These are phyloP conservation scores for Peronosclerospora sorghi DNA, from an alignment of 352 stramenopile genomes.

Conservation along the genomic window DNA sequence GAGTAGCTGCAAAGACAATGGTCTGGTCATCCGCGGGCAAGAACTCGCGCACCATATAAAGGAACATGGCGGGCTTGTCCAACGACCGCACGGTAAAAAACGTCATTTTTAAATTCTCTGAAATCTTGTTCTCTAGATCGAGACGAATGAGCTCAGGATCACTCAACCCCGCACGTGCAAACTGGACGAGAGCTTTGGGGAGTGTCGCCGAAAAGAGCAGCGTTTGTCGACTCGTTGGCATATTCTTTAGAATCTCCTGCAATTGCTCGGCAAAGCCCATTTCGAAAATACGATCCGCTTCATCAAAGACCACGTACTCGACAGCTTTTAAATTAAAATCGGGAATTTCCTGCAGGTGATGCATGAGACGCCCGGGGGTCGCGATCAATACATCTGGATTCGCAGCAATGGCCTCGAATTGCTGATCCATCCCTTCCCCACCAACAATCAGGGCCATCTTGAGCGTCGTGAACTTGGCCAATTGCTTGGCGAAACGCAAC, in stretches of 20 bases:
- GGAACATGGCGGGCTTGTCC: constrained; percentile 92
- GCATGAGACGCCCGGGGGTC: constrained; percentile 91
- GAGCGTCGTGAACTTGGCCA: constrained; percentile 88
- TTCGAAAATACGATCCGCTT: constrained; percentile 99
- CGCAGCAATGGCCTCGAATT: constrained; percentile 92
- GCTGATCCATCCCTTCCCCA: constrained; percentile 96
- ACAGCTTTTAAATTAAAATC: constrained; percentile 90
- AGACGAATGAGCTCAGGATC: constrained; percentile 95
- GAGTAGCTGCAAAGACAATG: constrained; percentile 97
- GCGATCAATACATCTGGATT: constrained; percentile 92
- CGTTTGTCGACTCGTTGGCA: constrained; percentile 82
- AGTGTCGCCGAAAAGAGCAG: constrained; percentile 95
- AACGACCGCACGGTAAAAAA: constrained; percentile 94
- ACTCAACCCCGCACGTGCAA: constrained; percentile 95
- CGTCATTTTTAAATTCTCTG: constrained; percentile 93
- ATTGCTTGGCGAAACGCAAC: constrained; percentile 79
- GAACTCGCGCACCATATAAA: constrained; percentile 95
- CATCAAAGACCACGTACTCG: constrained; percentile 95
- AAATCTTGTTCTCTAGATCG: constrained; percentile 97
- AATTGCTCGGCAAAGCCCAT: constrained; percentile 99
- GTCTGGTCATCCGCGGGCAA: constrained; percentile 88
- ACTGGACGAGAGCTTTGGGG: constrained; percentile 95
- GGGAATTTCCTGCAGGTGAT: constrained; percentile 88
- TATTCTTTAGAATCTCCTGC: constrained; percentile 87
- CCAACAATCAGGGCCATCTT: constrained; percentile 92